Conservation (phyloP, 805 yeast species). For the Kodamaea fukazawae region DNA sequence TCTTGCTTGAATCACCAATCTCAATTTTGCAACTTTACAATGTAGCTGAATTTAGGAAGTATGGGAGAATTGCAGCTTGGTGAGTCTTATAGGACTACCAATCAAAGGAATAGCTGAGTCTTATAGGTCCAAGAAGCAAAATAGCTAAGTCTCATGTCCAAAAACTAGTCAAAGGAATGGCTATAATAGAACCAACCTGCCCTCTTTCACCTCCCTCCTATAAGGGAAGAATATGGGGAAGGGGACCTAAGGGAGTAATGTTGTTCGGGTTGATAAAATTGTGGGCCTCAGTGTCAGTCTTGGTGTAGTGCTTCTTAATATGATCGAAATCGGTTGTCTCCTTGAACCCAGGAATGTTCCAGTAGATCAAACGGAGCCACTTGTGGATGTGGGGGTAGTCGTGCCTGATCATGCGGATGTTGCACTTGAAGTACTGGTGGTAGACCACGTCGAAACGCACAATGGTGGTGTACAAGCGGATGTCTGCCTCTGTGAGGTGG, state of each 20-base stretch:
- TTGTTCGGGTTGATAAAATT: slow-evolving; percentile 60
- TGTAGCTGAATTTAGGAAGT: too few relatives aligned
- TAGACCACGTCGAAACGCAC: slow-evolving; percentile 91
- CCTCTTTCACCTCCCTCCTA: too few relatives aligned
- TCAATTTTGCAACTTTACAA: too few relatives aligned
- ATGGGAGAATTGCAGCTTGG: too few relatives aligned
- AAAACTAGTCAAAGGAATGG: too few relatives aligned
- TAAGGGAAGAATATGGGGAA: slow-evolving; percentile 59
- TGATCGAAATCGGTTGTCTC: slow-evolving; percentile 85
- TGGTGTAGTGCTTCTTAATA: slow-evolving; percentile 87
- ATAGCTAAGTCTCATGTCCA: too few relatives aligned
- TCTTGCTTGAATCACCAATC: too few relatives aligned
- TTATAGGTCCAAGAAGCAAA: too few relatives aligned
- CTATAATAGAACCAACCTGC: too few relatives aligned
- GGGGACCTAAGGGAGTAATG: slow-evolving; percentile 87
- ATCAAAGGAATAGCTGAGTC: too few relatives aligned
- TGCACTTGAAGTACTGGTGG: slow-evolving; percentile 94
- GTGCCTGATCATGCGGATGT: slow-evolving; percentile 71
- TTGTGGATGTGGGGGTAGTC: slow-evolving; percentile 76
- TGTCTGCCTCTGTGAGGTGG: slow-evolving; percentile 82
- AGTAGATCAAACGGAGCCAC: slow-evolving; percentile 82
- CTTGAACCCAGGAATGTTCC: slow-evolving; percentile 70
- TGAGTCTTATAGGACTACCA: too few relatives aligned
- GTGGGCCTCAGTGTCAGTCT: slow-evolving; percentile 66
- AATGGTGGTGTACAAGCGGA: slow-evolving; percentile 82